Evolutionary conservation across 305 asterid species (phyloP), one percentile per base, ranked within the genome.

Genomic region (Rubia balearica): DNA sequence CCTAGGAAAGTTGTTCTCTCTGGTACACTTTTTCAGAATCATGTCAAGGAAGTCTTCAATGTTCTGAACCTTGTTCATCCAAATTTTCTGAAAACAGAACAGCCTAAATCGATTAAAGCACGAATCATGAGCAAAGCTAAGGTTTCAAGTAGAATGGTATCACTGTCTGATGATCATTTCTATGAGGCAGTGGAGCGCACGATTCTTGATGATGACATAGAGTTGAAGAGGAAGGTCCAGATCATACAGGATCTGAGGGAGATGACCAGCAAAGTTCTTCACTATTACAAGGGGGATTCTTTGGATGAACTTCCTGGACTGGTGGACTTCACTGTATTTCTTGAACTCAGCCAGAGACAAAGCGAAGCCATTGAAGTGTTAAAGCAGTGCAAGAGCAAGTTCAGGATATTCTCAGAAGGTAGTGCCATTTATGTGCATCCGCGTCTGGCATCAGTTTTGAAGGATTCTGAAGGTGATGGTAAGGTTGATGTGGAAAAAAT

Each of bases 1-100:
- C 73, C 87, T 62, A 81, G 96, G 71, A 91, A 94, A 80, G 96
- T 91, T 66, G 97, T 94, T 62, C 96, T 94, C 5, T 94, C 99
- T 22, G 99, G 99, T 41, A 94, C 99, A 0, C 85, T 94, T n/a
- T 94, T 88, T 72, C 99, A 94, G 75, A 94, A 91, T 87, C 99
- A 94, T 33, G 41, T 38, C 6, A 38, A 38, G 41, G 41, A 38
- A 38, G 41, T 38, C 7, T 38, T 38, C 41, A 38, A 38, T 38
- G 41, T 38, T 6, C 7, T 38, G 41, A 38, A 38, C 41, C 41
- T 38, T 38, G 41, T 38, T 38, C 41, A 7, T 38, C 41, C 41
- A 0, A 38, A 38, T 0, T 38, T 38, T 38, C 41, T 38, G 7
- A 38, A 6, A 38, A 38, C 41, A 38, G 41, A 38, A 38, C 5